Conservation (phyloP, 2,329 filamentous ascomycete species). For the Didymella segeticola region DNA sequence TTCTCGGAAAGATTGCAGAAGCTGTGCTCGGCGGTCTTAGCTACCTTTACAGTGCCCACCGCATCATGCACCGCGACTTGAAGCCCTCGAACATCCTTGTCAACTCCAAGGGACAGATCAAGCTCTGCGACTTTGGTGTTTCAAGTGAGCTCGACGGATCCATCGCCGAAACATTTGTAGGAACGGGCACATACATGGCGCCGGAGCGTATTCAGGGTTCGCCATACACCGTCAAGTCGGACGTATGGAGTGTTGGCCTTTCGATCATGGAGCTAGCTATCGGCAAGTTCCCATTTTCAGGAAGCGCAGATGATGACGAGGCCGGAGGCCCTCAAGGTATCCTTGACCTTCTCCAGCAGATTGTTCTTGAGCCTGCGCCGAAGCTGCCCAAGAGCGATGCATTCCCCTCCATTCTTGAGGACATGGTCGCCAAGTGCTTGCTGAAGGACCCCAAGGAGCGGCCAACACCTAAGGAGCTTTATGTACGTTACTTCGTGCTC, state of each 20-base stretch:
- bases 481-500: conserved; percentile 64
- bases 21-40: conserved; percentile 91
- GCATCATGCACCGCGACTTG: conserved; percentile 99
- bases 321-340: conserved; percentile 85
- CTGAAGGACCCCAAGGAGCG: conserved; percentile 87
- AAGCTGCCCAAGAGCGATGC: conserved; percentile 95
- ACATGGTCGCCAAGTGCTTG: conserved; percentile 96
- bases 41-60: conserved; percentile 93
- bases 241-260: conserved; percentile 97
- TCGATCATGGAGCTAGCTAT: conserved; percentile 97
- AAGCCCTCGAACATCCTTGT: conserved; percentile 98
- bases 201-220: conserved; percentile 97
- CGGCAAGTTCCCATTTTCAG: conserved; percentile 93
- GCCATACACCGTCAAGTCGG: conserved; percentile 96
- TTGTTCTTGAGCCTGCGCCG: conserved; percentile 94
- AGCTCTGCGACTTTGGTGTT: conserved; percentile 98
- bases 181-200: conserved; percentile 99
- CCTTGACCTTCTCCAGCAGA: conserved; percentile 92
- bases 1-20: conserved; percentile 96
- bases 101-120: conserved; percentile 93
- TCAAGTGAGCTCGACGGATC: conserved; percentile 97
- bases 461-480: conserved; percentile 91
- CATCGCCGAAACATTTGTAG: conserved; percentile 96
- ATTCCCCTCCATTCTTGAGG: conserved; percentile 91
- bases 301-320: conserved; percentile 75